phyloP scores from a whole-genome alignment of 2,329 filamentous ascomycete species.

The Diplodia sapinea region DNA sequence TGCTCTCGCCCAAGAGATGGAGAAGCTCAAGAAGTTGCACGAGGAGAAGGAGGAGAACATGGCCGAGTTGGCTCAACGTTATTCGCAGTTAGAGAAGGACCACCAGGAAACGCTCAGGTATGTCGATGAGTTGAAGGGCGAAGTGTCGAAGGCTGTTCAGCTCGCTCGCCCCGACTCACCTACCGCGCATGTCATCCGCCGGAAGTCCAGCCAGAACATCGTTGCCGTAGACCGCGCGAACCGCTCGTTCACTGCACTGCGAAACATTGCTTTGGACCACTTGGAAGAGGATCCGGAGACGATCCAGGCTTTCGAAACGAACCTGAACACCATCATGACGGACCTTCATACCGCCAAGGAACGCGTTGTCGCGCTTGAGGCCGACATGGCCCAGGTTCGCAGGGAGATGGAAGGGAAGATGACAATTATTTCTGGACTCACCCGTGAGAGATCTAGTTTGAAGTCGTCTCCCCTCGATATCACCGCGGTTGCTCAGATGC shows the following conservation, averaged over 20 bases:
- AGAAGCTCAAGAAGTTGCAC: slow-evolving; percentile 72
- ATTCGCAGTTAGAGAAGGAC: slow-evolving; percentile 80
- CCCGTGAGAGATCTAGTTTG: slow-evolving; percentile 88
- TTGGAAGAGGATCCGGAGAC: slow-evolving; percentile 82
- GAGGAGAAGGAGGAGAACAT: slow-evolving; percentile 79
- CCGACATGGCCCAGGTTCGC: slow-evolving; percentile 79
- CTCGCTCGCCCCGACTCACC: slow-evolving; percentile 65
- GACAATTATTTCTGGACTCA: slow-evolving; percentile 91
- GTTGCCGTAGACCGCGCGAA: slow-evolving; percentile 89
- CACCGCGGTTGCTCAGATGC: slow-evolving; percentile 83
- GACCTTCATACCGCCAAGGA: slow-evolving; percentile 87
- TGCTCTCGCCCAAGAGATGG: slow-evolving; percentile 67
- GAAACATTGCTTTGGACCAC: slow-evolving; percentile 85
- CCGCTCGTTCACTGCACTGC: slow-evolving; percentile 85
- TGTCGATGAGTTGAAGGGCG: slow-evolving; percentile 88
- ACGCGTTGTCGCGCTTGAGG: slow-evolving; percentile 86
- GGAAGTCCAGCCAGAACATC: slow-evolving; percentile 90
- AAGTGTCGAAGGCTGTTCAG: slow-evolving; percentile 78
- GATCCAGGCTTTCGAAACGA: slow-evolving; percentile 91
- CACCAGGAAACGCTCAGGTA: slow-evolving; percentile 83
- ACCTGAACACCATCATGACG: slow-evolving; percentile 89
- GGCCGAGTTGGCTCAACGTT: slow-evolving; percentile 74
- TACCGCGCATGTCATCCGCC: slow-evolving; percentile 79
- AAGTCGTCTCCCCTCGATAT: slow-evolving; percentile 87
- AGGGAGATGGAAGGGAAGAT: slow-evolving; percentile 98